Conservation (phyloP, 257 asterid genomes). For the Lycium barbarum region DNA sequence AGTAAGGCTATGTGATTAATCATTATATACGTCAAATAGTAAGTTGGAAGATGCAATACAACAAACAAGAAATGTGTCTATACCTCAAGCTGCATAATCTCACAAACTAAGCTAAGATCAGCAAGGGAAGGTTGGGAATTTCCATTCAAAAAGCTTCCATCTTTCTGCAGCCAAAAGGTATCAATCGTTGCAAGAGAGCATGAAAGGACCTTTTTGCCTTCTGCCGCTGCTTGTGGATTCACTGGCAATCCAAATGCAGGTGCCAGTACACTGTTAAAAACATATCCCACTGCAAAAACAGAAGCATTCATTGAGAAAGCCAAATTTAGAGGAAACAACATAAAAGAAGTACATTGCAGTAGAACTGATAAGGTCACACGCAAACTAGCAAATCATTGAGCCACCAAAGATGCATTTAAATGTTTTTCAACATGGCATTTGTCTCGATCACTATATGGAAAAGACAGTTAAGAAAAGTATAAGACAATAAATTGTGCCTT, state of each 20-base stretch:
- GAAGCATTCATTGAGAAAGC: slow-evolving; percentile 27
- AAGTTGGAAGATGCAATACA: background rate
- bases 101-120: slow-evolving; percentile 89
- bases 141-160: slow-evolving; percentile 74
- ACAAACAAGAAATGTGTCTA: background rate
- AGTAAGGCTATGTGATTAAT: background rate
- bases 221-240: slow-evolving; percentile 76
- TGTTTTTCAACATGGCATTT: background rate
- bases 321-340: slow-evolving; percentile 1
- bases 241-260: slow-evolving; percentile 71
- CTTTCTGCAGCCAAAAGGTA: slow-evolving; percentile 76
- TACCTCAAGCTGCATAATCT: slow-evolving; percentile 94
- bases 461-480: background rate
- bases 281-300: slow-evolving; percentile 57
- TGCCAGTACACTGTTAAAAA: slow-evolving; percentile 58
- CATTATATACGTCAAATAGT: background rate
- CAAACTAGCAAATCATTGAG: background rate
- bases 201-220: slow-evolving; percentile 62
- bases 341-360: background rate
- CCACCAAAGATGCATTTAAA: background rate
- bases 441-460: background rate
- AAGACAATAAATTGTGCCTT: background rate
- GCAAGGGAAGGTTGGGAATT: slow-evolving; percentile 85
- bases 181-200: slow-evolving; percentile 69
- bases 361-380: background rate